Percentiles rank a stretch among this genome's conserved stretches.
These are phyloP conservation scores for Vitis hybrid DNA, from an alignment of 177 flowering plant genomes.

Conservation along the genomic window DNA sequence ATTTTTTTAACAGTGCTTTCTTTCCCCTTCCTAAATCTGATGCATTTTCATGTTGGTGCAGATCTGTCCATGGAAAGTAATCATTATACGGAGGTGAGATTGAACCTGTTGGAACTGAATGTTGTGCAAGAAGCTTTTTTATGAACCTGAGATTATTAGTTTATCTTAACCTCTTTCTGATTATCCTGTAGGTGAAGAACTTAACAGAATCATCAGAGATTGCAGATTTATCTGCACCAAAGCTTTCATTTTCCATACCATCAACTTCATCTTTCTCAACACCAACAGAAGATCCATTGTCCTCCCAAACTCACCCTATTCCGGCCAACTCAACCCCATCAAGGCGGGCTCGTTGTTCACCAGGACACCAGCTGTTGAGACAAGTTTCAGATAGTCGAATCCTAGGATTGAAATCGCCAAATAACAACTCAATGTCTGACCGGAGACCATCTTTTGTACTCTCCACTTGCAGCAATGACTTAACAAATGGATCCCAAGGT, in stretches of 20 bases:
- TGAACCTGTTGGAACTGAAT: constrained; percentile 6
- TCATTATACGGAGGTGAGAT: constrained; percentile 40
- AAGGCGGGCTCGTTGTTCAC: constrained; percentile 42
- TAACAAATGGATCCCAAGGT: constrained; percentile 45
- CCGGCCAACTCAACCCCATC: constrained; percentile 41
- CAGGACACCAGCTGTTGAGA: constrained; percentile 50
- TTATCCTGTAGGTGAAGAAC: constrained; percentile 38
- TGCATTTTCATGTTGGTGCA: constrained; percentile 19
- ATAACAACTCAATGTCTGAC: constrained; percentile 39
- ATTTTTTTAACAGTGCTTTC: background rate
- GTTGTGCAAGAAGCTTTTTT: background rate
- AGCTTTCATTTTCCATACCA: constrained; percentile 28
- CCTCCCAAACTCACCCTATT: constrained; percentile 19
- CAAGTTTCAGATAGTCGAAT: constrained; percentile 53
- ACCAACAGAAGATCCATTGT: constrained; percentile 26
- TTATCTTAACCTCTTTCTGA: constrained; percentile 8
- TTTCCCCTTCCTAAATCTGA: constrained; percentile 4
- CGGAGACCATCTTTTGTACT: constrained; percentile 53
- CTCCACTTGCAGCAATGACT: constrained; percentile 47
- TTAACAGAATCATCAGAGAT: constrained; percentile 28
- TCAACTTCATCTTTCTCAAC: constrained; percentile 34
- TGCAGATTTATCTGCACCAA: constrained; percentile 24
- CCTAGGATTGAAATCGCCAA: constrained; percentile 46
- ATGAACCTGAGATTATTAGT: background rate
- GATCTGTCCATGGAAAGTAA: constrained; percentile 32